These are phyloP conservation scores for Cladosporium sp. DNA, from an alignment of 2,329 filamentous ascomycete species.

Conservation along the genomic window DNA sequence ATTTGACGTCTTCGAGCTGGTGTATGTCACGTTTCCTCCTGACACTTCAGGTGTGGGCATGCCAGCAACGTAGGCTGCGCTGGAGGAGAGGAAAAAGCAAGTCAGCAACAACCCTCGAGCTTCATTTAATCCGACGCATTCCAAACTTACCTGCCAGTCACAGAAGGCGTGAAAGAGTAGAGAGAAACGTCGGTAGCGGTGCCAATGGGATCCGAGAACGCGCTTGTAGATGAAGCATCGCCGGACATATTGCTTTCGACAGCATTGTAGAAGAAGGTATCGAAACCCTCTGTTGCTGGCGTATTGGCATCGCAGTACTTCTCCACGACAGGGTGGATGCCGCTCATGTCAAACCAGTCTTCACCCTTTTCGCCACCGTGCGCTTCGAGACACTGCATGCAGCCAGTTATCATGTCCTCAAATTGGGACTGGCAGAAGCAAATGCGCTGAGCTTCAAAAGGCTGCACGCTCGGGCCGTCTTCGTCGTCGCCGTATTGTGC, in stretches of 20 bases:
- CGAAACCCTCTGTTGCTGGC: slow-evolving; percentile 22
- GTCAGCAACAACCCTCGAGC: not conserved
- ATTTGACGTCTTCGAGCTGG: slow-evolving; percentile 14
- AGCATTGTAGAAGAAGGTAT: not conserved
- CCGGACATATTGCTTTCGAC: not conserved
- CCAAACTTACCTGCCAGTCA: slow-evolving; percentile 19
- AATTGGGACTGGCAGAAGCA: slow-evolving; percentile 28
- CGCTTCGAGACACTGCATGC: slow-evolving; percentile 20
- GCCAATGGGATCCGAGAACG: slow-evolving; percentile 25
- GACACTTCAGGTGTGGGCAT: slow-evolving; percentile 16
- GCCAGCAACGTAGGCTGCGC: not conserved
- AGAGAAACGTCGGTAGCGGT: slow-evolving; percentile 26
- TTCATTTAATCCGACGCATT: not conserved
- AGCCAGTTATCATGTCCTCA: slow-evolving; percentile 19
- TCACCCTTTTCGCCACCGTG: slow-evolving; percentile 18
- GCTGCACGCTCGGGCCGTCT: not conserved
- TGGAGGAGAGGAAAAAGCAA: not conserved
- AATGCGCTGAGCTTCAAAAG: slow-evolving; percentile 22
- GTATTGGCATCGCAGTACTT: slow-evolving; percentile 25
- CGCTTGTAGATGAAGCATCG: not conserved
- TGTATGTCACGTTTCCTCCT: slow-evolving; percentile 14
- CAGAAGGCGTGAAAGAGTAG: slow-evolving; percentile 23
- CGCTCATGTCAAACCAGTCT: not conserved
- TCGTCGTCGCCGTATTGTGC: not conserved
- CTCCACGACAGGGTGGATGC: slow-evolving; percentile 15